Base-by-base conservation (phyloP, 179 eudicot genomes). In the Silene vulgaris region DNA sequence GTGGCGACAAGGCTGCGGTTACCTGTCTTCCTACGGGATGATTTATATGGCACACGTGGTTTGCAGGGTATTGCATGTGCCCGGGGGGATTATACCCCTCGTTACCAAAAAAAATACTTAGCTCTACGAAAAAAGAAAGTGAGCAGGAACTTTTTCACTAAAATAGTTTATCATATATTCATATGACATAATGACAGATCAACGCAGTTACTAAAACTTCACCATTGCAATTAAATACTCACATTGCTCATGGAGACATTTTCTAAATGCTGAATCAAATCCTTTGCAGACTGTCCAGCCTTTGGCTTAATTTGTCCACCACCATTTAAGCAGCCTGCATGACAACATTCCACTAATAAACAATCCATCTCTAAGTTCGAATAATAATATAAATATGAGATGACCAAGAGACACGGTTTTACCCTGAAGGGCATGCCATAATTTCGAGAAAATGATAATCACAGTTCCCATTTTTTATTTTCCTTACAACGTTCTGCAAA, bases 381-480 rank as follows among this genome's bases (percentile, higher is more conserved):
- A 11, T 35, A 14, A 69, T 69, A 26, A 63, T 6, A 45, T 28
- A 17, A 8, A 59, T 57, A 54, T 19, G 45, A 1, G 28, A 57
- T 14, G 62, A 20, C 28, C 30, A 67, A 9, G n/a, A 21, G 48
- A 43, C n/a, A 63, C 19, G 0, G 50, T 54, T 29, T 63, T 32
- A 76, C 92, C 99, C 97, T 86, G 99, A 93, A 71, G 97, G 97
- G 84, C 99, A 95, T 73, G 99, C 99, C 99, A 95, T 95, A 72
- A 95, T 90, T 89, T 95, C 97, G 76, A 95, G 50, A 78, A 85
- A 95, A 45, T 95, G 88, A 81, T 95, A 95, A 75, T 95, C 99
- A 29, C 32, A 29, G 32, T 29, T 92, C 63, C 97, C 96, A 68
- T 50, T 86, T 85, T 95, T 89, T 26, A 95, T 85, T 82, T 90